Percentiles rank a stretch among this genome's conserved stretches.
These are phyloP conservation scores for Aspergillus texensis DNA, from an alignment of 2,329 filamentous ascomycete genomes.

Conservation along the genomic window DNA sequence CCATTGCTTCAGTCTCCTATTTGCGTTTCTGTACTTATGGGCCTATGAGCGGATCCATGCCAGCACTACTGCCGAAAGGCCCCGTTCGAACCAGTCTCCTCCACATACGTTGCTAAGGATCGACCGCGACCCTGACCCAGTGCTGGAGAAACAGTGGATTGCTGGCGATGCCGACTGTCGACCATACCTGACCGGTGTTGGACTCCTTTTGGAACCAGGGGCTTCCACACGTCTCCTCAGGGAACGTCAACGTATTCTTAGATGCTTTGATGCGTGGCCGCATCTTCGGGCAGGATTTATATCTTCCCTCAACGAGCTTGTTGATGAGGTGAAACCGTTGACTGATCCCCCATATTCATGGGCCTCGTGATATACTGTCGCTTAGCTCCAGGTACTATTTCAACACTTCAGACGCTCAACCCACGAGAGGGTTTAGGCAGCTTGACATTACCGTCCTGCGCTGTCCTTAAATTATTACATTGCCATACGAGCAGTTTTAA, in stretches of 20 bases:
- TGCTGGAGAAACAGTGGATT: neutral
- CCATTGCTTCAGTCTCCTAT: neutral
- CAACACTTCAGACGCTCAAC: neutral
- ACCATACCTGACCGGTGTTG: neutral
- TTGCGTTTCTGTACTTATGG: neutral
- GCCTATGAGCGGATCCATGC: neutral
- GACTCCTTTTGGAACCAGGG: neutral
- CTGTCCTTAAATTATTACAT: neutral
- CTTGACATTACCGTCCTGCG: neutral
- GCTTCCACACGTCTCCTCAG: neutral
- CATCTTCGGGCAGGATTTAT: neutral
- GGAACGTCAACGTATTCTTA: neutral
- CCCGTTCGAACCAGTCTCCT: no score
- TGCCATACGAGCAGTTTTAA: neutral
- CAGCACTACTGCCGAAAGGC: neutral
- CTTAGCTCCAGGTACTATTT: neutral
- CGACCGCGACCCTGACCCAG: neutral
- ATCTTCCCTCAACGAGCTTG: neutral
- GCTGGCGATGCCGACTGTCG: neutral
- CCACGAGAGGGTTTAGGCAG: neutral
- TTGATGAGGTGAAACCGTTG: neutral
- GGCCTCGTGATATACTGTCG: neutral
- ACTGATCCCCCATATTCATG: neutral
- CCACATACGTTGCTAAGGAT: neutral
- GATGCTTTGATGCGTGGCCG: neutral